Evolutionary conservation across 2,329 filamentous ascomycete species (phyloP), one percentile per base, ranked within the genome.

Genomic region (Talaromyces sp.): DNA sequence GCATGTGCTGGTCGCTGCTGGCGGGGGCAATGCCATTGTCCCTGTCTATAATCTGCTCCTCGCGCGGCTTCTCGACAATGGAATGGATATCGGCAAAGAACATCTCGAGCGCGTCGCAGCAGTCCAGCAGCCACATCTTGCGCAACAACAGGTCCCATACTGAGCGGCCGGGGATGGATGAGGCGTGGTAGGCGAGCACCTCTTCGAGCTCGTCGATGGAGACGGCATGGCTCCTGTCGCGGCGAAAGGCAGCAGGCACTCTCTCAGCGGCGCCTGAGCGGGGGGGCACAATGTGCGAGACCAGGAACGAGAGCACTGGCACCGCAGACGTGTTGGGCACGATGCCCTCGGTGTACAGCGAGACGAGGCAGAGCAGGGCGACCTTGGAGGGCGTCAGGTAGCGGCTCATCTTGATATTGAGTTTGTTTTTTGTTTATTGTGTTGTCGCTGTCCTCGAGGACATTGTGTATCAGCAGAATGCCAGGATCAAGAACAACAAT

Each of bases 321-420:
- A 94, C 84, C 28, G 88, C 87, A n/a, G 89, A 87, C 56, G 85
- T 82, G 63, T 84, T 87, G 2, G 89, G 88, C 16, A 93, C 83
- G 2, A 83, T 80, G 27, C 87, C 87, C 66, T 90, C 87, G 42
- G 86, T 86, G 76, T 99, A 98, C 59, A 97, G 82, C 68, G 92
- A 86, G 58, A 95, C 84, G 59, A 99, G 84, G 60, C 87, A 86
- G 60, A 98, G 83, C 28, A 97, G 83, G 70, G 89, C 89, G 67
- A 98, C 85, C 73, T 95, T 96, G 67, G 91, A 88, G 12, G 94
- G 91, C n/a, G 91, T 96, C 53, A 98, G 83, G 75, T 89, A 96
- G 61, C 90, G 89, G 69, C 89, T 85, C 89, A 94, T 96, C 58
- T 63, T 71, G 50, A 14, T 50, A n/a, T 51, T 51, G 42, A 28